These are phyloP conservation scores for Phragmites australis DNA, from an alignment of 176 grass and related monocot genomes.

Conservation along the genomic window DNA sequence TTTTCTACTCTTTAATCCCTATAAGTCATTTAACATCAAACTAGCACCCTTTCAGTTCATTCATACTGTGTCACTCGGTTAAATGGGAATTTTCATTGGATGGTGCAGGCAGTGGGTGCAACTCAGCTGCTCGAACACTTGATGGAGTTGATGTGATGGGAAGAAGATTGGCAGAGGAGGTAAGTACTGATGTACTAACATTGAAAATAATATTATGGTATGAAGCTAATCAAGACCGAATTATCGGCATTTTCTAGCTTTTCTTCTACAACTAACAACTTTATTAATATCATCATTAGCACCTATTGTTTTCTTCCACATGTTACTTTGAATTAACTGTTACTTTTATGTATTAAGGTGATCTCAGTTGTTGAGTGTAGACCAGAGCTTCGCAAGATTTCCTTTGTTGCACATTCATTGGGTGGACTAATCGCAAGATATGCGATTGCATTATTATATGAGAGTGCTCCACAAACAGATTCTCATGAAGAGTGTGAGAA, in stretches of 20 bases:
- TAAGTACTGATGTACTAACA: constrained; percentile 32
- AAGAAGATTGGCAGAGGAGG: constrained; percentile 87
- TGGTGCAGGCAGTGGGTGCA: constrained; percentile 77
- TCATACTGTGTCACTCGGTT: neutral
- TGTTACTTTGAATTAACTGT: constrained; percentile 25
- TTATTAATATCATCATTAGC: neutral
- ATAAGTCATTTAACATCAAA: constrained; percentile 1
- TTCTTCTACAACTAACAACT: neutral
- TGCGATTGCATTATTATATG: constrained; percentile 73
- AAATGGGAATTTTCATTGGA: neutral
- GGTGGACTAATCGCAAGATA: constrained; percentile 98
- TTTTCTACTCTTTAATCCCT: neutral
- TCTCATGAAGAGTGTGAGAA: constrained; percentile 37
- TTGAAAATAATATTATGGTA: neutral
- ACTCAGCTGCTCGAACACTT: constrained; percentile 62
- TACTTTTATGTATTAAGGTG: constrained; percentile 55
- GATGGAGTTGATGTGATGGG: constrained; percentile 93
- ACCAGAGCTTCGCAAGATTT: constrained; percentile 78
- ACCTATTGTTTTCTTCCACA: neutral
- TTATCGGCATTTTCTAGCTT: neutral
- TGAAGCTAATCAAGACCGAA: neutral
- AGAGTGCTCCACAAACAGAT: constrained; percentile 17
- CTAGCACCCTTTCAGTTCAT: neutral
- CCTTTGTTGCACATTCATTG: constrained; percentile 89
- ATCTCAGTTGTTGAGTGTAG: constrained; percentile 50